phyloP scores from a whole-genome alignment of 176 grass and related monocot genomes.

The Juncus effusus region DNA sequence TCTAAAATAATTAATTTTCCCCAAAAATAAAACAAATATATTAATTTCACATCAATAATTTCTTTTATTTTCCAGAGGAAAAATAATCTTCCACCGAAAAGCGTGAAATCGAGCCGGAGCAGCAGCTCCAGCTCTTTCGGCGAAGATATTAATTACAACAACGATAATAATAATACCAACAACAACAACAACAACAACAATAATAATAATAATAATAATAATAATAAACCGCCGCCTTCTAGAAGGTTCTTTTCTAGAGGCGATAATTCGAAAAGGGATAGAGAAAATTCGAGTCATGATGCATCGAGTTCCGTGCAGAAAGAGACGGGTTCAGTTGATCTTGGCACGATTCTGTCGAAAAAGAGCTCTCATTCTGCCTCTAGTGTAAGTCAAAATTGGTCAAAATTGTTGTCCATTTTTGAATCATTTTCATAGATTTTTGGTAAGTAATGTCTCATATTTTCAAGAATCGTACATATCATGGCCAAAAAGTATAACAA shows the following conservation, averaged over 20 bases:
- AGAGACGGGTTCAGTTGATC: conserved; percentile 5
- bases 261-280: conserved; percentile 17
- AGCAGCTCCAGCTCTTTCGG: conserved; percentile 15
- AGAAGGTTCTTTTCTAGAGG: conserved; percentile 18
- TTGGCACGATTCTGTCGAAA: background rate
- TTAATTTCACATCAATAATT: conserved; percentile 1
- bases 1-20: background rate
- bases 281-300: background rate
- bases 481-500: too few relatives aligned
- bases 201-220: background rate
- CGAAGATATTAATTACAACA: conserved; percentile 3
- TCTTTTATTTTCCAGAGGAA: conserved; percentile 12
- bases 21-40: background rate
- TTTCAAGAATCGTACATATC: too few relatives aligned
- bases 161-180: conserved; percentile 8
- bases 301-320: conserved; percentile 8
- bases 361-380: conserved; percentile 25
- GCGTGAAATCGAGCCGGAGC: conserved; percentile 7
- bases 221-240: background rate
- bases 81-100: conserved; percentile 29
- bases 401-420: conserved; percentile 10
- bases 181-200: background rate
- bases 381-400: conserved; percentile 5
- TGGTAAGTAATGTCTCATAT: too few relatives aligned
- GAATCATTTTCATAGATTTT: too few relatives aligned